Evolutionary conservation across 768 basidiomycete species (phyloP).

Genomic region (Asterophora parasitica): DNA sequence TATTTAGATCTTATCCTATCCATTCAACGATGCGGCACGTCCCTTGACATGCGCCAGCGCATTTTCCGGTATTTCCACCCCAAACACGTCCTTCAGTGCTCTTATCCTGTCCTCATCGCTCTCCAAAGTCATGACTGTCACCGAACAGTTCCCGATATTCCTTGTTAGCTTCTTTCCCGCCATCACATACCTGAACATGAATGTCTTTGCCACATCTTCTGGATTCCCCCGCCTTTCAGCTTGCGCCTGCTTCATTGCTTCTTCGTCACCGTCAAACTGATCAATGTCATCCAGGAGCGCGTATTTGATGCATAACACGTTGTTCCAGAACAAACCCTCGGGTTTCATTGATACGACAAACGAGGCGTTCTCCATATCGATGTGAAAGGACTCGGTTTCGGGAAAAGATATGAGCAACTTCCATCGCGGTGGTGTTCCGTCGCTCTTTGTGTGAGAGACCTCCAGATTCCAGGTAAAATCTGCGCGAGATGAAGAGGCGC

Average conservation of each 20-base stretch:
- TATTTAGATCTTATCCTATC: not conserved
- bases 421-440: slow-evolving; percentile 16
- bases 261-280: slow-evolving; percentile 1
- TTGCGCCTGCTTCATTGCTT: not conserved
- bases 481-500: not conserved
- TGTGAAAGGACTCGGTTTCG: slow-evolving; percentile 23
- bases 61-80: slow-evolving; percentile 20
- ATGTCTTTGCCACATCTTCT: not conserved
- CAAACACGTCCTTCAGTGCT: slow-evolving; percentile 23
- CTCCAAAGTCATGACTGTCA: slow-evolving; percentile 19
- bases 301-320: slow-evolving; percentile 21
- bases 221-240: not conserved
- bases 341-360: slow-evolving; percentile 20
- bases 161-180: slow-evolving; percentile 24
- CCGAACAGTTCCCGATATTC: slow-evolving; percentile 17
- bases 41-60: slow-evolving; percentile 21
- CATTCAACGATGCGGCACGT: slow-evolving; percentile 17
- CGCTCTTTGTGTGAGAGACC: slow-evolving; percentile 10
- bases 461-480: slow-evolving; percentile 16
- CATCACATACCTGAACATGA: slow-evolving; percentile 17
- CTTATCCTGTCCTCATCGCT: slow-evolving; percentile 26
- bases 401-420: slow-evolving; percentile 22
- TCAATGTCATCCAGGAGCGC: slow-evolving; percentile 19
- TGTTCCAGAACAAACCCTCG: slow-evolving; percentile 18
- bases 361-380: slow-evolving; percentile 21